Evolutionary conservation across 305 asterid genomes (phyloP), one percentile per base, ranked within the genome.

Genomic region (Fraxinus baroniana): DNA sequence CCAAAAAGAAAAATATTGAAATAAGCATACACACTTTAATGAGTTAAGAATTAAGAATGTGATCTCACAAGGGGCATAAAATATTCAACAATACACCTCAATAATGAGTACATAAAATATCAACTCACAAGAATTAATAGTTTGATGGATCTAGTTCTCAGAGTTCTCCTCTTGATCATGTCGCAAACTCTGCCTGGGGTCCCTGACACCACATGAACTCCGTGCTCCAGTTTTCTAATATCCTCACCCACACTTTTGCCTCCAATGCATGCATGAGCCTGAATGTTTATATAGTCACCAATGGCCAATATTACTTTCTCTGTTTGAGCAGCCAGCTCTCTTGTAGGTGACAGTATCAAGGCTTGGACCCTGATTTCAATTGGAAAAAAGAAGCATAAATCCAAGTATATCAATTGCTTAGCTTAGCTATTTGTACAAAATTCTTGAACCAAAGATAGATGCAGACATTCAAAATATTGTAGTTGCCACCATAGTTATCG

Each of bases 181-280:
- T 95, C 98, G 83, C 94, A 90, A 18, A 95, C 98, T 88, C 98
- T 90, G 12, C 98, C 98, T 49, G 98, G 98, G 30, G 98, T 93
- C 78, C 98, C 98, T 12, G 98, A 95, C 68, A 95, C 98, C 76
- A 95, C 98, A 74, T 95, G 97, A 86, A 95, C 98, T 72, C 98
- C 98, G 78, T 95, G 97, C 86, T 93, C 98, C 22, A 95, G 89
- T 86, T 92, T 95, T 74, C 98, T 87, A 73, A 93, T 93, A 86
- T 94, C 97, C 79, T 94, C 98, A 0, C 97, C 98, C 79, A 94
- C 97, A 70, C 97, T 93, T 90, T 94, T 28, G 32, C 32, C 32
- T 28, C 32, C 32, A 28, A 28, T 28, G 32, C 32, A 28, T 28
- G 32, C 32, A 28, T 28, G 32, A 28, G 32, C 32, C 32, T 28